phyloP scores from a whole-genome alignment of 768 basidiomycete genomes.

The Macrocybe gigantea region DNA sequence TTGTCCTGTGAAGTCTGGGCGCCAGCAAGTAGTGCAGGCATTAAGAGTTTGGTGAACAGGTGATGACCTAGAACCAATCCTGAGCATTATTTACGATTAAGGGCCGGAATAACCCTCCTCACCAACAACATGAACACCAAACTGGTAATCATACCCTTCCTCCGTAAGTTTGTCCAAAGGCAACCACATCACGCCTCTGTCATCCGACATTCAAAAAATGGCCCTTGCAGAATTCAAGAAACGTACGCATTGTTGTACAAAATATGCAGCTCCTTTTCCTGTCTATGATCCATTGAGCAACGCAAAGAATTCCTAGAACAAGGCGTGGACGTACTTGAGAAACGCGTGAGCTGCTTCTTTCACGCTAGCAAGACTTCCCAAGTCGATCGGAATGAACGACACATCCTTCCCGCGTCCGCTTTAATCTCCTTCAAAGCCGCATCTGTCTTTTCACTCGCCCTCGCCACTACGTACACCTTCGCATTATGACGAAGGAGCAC shows the following conservation, averaged over 20 bases:
- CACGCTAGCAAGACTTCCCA: constrained; percentile 29
- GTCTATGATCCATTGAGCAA: constrained; percentile 15
- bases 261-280: constrained; percentile 39
- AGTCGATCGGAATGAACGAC: constrained; percentile 29
- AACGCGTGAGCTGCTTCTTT: constrained; percentile 28
- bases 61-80: constrained; percentile 31
- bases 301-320: neutral
- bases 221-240: too few relatives aligned
- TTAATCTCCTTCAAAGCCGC: constrained; percentile 28
- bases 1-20: constrained; percentile 31
- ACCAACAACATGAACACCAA: constrained; percentile 53
- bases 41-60: constrained; percentile 43
- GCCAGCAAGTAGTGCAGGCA: constrained; percentile 38
- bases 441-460: constrained; percentile 25
- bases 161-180: constrained; percentile 23
- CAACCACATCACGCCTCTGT: constrained; percentile 43
- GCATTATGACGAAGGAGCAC: constrained; percentile 28
- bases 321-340: neutral
- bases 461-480: constrained; percentile 35
- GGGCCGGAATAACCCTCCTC: neutral
- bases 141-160: constrained; percentile 51
- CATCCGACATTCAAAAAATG: neutral
- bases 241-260: constrained; percentile 47
- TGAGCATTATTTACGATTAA: neutral
- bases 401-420: constrained; percentile 28